Evolutionary conservation across 345 rosid genomes (phyloP).

Genomic region (Hibiscus syriacus): DNA sequence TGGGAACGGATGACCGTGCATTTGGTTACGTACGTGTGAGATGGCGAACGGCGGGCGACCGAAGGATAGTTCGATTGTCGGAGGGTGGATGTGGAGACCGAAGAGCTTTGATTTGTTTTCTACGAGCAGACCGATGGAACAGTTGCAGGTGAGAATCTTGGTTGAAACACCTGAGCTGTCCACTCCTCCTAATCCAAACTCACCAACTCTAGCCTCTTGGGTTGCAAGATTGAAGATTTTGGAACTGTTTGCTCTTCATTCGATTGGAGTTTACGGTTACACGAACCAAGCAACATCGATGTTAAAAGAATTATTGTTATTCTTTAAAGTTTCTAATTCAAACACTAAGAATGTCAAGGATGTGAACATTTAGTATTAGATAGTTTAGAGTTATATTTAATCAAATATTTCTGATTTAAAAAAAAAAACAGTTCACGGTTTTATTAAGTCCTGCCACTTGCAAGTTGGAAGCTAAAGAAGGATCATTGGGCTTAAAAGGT

Average conservation of each 20-base stretch:
- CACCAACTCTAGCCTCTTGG: slow-evolving; percentile 41
- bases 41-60: slow-evolving; percentile 54
- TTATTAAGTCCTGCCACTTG: too few species aligned
- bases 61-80: slow-evolving; percentile 46
- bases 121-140: slow-evolving; percentile 39
- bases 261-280: too few species aligned
- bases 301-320: too few species aligned
- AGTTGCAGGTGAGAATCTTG: slow-evolving; percentile 65
- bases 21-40: slow-evolving; percentile 33
- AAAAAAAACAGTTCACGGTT: too few species aligned
- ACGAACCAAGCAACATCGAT: too few species aligned
- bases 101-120: slow-evolving; percentile 78
- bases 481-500: background rate
- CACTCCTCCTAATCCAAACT: slow-evolving; percentile 63
- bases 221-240: background rate
- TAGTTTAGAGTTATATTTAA: too few species aligned
- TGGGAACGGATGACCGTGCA: too few species aligned
- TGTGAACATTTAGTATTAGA: too few species aligned
- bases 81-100: slow-evolving; percentile 65
- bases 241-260: background rate
- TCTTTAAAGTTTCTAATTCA: too few species aligned
- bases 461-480: background rate
- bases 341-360: too few species aligned
- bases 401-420: too few species aligned
- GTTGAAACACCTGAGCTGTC: slow-evolving; percentile 64